Base-by-base conservation (phyloP, 768 basidiomycete genomes). In the Flagelloscypha sp. region DNA sequence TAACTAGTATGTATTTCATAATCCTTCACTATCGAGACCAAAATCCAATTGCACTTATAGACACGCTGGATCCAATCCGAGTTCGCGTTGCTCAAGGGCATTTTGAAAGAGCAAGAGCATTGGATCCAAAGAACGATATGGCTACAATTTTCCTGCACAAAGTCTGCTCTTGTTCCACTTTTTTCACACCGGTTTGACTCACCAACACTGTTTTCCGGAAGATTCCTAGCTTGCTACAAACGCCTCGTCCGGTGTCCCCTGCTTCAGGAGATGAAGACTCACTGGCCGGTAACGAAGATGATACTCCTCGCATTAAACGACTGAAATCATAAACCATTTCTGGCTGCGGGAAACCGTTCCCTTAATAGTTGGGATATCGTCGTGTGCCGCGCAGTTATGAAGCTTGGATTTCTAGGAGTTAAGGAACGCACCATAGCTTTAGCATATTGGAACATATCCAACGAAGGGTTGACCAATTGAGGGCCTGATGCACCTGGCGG, bases 31-130 rank as follows among this genome's bases (percentile, higher is more conserved):
- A 17, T 19, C 13, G 15, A 35, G 36, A 34, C n/a, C n/a, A 30
- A 30, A 27, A 31, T 34, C 34, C n/a, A 18, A 28, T 16, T 35
- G 32, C 30, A 21, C 30, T 29, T 41, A 33, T 35, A 30, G 30
- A 16, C 24, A 35, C 37, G 9, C 58, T 56, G 38, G 59, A 71
- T 45, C 41, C 47, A 5, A 46, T 42, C 33, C 47, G 68, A 31
- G 38, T 77, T 1, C 63, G 73, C 40, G 63, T 77, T 40, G 74
- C 84, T 25, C 74, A 72, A 48, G 59, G 70, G 10, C 78, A 81
- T 52, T 63, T 88, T 17, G 74, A 79, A 45, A 77, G 76, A 29
- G 76, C 80, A 25, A 67, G 62, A 44, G 48, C 54, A 3, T 52
- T 86, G 24, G 81, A 86, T 46, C 68, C 74, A 6, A 61, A 67